phyloP scores from a whole-genome alignment of 2,329 filamentous ascomycete species.

The Sarocladiaceae sp. region DNA sequence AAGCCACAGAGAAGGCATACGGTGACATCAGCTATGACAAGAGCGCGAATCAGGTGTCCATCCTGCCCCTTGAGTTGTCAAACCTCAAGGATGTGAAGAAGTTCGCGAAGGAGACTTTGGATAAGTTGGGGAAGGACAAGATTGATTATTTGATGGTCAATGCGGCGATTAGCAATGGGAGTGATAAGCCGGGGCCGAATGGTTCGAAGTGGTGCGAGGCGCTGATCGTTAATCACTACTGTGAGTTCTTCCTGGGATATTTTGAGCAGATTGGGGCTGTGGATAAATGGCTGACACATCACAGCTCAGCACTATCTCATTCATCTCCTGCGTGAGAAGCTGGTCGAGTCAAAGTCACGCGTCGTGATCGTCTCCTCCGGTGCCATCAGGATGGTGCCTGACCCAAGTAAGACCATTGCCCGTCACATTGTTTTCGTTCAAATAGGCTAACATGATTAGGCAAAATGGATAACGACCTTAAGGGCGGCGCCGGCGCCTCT shows the following conservation, averaged over 20 bases:
- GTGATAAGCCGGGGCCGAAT: conserved; percentile 29
- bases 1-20: conserved; percentile 35
- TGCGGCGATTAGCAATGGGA: conserved; percentile 36
- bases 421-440: background rate
- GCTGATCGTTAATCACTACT: conserved; percentile 48
- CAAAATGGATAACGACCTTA: conserved; percentile 33
- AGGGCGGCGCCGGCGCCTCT: conserved; percentile 30
- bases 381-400: conserved; percentile 35
- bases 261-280: background rate
- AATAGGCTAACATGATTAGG: conserved; percentile 13
- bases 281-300: background rate
- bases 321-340: conserved; percentile 43
- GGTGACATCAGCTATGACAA: conserved; percentile 37
- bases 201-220: conserved; percentile 47
- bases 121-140: conserved; percentile 33
- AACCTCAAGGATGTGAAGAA: conserved; percentile 39
- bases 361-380: conserved; percentile 49
- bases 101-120: conserved; percentile 41
- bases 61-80: conserved; percentile 45
- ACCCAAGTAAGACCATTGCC: conserved; percentile 16
- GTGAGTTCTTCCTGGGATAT: conserved; percentile 25
- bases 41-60: conserved; percentile 33
- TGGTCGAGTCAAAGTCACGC: conserved; percentile 40
- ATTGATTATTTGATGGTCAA: conserved; percentile 49
- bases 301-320: conserved; percentile 50